Conservation (phyloP, 306 rosid species). For the Castanospermum australe region DNA sequence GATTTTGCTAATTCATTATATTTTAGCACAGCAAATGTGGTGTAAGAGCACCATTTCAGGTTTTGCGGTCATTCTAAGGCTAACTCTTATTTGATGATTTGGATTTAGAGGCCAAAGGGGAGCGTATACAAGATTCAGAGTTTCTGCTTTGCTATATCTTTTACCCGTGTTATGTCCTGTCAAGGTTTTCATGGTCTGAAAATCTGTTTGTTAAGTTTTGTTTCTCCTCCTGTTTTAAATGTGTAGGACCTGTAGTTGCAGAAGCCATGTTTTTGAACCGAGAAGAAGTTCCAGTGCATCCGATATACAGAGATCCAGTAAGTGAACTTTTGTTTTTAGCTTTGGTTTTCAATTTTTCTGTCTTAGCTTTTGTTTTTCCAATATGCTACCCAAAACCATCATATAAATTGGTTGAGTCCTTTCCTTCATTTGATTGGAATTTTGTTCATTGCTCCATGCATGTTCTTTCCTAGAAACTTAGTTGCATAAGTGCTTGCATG, state of each 20-base stretch:
- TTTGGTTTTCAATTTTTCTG: neutral
- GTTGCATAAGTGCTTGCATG: conserved; percentile 4
- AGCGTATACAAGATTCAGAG: neutral
- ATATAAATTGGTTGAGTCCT: neutral
- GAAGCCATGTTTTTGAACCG: conserved; percentile 95
- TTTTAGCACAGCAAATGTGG: neutral
- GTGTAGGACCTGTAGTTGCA: conserved; percentile 90
- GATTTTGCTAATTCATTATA: neutral
- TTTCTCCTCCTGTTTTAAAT: conserved; percentile 30
- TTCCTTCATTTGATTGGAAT: neutral
- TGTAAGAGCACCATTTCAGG: neutral
- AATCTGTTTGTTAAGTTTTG: neutral
- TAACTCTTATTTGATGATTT: neutral
- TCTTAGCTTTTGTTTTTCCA: neutral
- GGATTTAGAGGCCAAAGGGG: neutral
- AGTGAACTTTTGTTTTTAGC: conserved; percentile 27
- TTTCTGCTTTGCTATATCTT: neutral
- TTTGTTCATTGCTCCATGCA: neutral
- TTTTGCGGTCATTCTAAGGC: neutral
- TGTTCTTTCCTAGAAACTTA: neutral
- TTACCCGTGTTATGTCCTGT: neutral
- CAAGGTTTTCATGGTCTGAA: neutral
- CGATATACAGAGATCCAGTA: conserved; percentile 93
- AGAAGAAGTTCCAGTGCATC: conserved; percentile 92
- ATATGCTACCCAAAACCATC: too few species aligned